Base-by-base conservation (phyloP, 192 early-diverging fungal species). In the Borealophlyctis nickersoniae region DNA sequence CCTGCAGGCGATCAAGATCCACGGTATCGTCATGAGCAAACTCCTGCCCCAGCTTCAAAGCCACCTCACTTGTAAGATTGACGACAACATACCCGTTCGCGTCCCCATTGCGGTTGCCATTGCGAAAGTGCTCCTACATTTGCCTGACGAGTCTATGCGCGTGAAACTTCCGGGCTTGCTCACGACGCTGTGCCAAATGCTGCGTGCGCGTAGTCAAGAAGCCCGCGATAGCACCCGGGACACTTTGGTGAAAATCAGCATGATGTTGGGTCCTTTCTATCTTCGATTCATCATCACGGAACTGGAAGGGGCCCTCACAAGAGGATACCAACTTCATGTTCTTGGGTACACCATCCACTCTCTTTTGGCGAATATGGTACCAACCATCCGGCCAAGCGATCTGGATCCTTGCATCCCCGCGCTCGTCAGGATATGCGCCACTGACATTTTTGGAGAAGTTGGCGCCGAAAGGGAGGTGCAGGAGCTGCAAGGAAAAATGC, bases 321-420 rank as follows among this genome's bases (percentile, higher is more conserved):
- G 90, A 4, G 98, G 96, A 45, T 91, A 93, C 62, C 90, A 95
- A 62, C 79, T 91, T 32, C 96, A 98, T 72, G 91, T 99, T 14
- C 85, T 99, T n/a, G 92, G 91, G 39, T 98, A 87, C 73, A 98
- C 96, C 0, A 62, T 96, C 52, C 89, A 98, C 64, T 74, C 88
- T 2, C 72, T 99, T 68, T 68, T 98, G n/a, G 76, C 76, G 24
- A 85, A 85, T 50, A 75, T 94, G 35, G 65, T 83, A 26, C 76
- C 81, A 22, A 78, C 70, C 3, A 80, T 87, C 53, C 11, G 60
- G 2, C 49, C 69, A 1, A 91, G 91, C 27, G 81, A 85, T 2
- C 67, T 98, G 26, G 94, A 99, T 71, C 81, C 86, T 53, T 91
- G 91, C 49, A 66, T 94, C 14, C 80, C 80, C 36, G 76, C 76